phyloP scores from a whole-genome alignment of 352 stramenopile genomes.

The Globisporangium barbulae region DNA sequence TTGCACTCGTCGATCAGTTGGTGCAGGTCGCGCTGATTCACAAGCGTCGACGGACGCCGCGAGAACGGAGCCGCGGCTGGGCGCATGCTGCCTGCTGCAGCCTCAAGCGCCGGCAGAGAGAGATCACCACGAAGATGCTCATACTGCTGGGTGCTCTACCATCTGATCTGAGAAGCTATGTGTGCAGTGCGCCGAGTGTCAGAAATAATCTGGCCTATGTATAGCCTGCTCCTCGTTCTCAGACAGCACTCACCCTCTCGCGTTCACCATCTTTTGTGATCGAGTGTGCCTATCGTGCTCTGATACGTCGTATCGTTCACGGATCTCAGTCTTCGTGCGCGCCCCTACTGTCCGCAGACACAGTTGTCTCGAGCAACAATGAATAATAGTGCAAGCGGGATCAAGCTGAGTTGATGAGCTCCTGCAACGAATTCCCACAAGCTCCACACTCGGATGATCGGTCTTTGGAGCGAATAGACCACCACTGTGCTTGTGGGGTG shows the following conservation, averaged over 20 bases:
- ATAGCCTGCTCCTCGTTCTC: not conserved
- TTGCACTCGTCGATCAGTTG: conserved; percentile 58
- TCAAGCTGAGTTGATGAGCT: not conserved
- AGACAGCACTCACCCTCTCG: not conserved
- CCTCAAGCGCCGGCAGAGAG: not conserved
- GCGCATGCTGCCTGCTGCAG: not conserved
- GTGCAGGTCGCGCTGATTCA: conserved; percentile 46
- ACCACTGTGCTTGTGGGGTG: not conserved
- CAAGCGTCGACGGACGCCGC: conserved; percentile 18
- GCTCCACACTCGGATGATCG: not conserved
- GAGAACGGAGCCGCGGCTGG: not conserved
- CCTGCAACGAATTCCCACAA: not conserved
- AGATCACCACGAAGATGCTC: not conserved
- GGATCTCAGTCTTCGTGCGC: too few species aligned
- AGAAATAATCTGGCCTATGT: not conserved
- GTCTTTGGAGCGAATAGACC: not conserved
- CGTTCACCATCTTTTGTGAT: not conserved
- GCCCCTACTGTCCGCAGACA: too few species aligned
- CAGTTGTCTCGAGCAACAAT: too few species aligned
- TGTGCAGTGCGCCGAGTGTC: not conserved
- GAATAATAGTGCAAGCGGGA: not conserved
- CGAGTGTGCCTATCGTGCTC: too few species aligned
- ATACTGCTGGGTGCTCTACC: not conserved
- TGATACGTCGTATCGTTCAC: too few species aligned
- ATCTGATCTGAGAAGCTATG: not conserved